Percentiles rank a stretch among this genome's conserved stretches.
Evolutionary conservation across 768 basidiomycete genomes (phyloP).

Genomic region (Leucosporidium creatinivorum): DNA sequence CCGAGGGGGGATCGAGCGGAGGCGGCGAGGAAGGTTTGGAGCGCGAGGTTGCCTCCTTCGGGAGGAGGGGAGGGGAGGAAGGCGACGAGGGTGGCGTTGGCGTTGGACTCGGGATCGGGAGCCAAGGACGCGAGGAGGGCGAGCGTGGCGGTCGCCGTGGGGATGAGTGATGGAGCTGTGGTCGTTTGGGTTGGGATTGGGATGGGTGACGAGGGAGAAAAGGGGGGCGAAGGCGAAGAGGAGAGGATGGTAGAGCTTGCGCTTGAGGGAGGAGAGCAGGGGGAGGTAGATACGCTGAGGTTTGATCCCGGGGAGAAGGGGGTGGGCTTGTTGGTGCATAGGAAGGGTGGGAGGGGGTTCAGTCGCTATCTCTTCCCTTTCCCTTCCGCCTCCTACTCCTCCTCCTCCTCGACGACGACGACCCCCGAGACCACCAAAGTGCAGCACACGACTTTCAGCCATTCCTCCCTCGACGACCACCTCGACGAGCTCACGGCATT

Average conservation of each 20-base stretch:
- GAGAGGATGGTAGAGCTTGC: not conserved
- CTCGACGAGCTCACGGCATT: conserved; percentile 16
- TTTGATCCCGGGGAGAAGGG: not conserved
- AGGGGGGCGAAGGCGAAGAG: too few relatives aligned
- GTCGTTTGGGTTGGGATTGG: conserved; percentile 3
- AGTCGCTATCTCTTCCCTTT: conserved; percentile 4
- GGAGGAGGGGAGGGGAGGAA: not conserved
- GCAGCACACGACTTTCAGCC: conserved; percentile 2
- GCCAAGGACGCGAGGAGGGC: too few relatives aligned
- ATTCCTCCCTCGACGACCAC: not conserved
- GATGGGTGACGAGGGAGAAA: too few relatives aligned
- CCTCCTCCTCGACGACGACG: not conserved
- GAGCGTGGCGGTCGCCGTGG: conserved; percentile 14
- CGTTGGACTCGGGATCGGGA: too few relatives aligned
- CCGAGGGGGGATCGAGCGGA: not conserved
- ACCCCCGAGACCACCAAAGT: not conserved
- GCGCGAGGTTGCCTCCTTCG: not conserved
- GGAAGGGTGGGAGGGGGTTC: not conserved
- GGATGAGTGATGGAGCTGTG: conserved; percentile 20
- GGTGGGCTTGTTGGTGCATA: conserved; percentile 11
- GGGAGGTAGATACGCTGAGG: conserved; percentile 1
- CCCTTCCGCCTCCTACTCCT: not conserved
- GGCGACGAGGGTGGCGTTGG: conserved; percentile 12
- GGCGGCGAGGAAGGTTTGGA: not conserved
- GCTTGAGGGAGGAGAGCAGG: not conserved